Conservation (phyloP, 371 early-diverging fungal species). For the Apophysomyces ossiformis region DNA sequence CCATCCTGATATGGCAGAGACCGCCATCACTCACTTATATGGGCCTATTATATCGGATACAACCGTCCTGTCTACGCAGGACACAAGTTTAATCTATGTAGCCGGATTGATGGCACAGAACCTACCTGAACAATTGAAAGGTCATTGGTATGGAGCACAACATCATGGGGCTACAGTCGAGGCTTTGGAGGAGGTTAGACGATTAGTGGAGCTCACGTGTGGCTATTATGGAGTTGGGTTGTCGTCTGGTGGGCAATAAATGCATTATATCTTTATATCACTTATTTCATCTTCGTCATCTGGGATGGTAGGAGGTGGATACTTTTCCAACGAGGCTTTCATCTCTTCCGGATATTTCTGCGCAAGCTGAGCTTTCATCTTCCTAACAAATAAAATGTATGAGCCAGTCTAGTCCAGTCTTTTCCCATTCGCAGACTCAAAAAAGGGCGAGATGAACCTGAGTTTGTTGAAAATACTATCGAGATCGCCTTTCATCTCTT, state of each 20-base stretch:
- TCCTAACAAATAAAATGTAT: conserved; percentile 13
- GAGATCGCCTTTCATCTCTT: conserved; percentile 45
- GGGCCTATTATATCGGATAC: conserved; percentile 36
- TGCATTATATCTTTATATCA: no score
- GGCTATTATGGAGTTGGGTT: no score
- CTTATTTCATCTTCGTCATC: conserved; percentile 27
- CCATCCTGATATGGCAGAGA: conserved; percentile 43
- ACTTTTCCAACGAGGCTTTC: conserved; percentile 25
- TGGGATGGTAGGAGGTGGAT: conserved; percentile 34
- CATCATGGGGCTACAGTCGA: conserved; percentile 37
- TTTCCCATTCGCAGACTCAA: no score
- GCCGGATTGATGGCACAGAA: conserved; percentile 33
- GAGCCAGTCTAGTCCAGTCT: neutral
- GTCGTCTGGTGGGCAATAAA: no score
- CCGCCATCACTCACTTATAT: conserved; percentile 43
- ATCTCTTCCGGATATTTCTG: conserved; percentile 44
- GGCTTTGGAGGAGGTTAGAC: conserved; percentile 23
- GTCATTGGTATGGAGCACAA: conserved; percentile 43
- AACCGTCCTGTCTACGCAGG: conserved; percentile 28
- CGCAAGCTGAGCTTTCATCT: conserved; percentile 39
- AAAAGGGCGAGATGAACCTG: conserved; percentile 17
- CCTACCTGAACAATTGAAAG: conserved; percentile 35
- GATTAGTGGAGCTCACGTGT: conserved; percentile 7
- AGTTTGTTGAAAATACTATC: conserved; percentile 46
- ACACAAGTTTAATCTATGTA: conserved; percentile 40